Evolutionary conservation across 805 yeast species (phyloP).

Genomic region (Candida endomychidarum): DNA sequence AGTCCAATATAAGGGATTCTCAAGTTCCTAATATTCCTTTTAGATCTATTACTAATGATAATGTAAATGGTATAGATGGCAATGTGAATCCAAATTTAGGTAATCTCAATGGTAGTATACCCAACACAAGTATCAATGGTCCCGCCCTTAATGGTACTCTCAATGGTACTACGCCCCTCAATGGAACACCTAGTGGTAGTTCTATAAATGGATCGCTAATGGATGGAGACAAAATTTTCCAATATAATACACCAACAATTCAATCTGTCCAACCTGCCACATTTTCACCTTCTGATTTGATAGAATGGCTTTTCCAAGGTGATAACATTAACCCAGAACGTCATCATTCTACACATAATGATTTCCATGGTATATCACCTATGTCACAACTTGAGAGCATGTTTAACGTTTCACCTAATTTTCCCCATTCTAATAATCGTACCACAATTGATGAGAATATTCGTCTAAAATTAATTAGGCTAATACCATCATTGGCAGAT

Average conservation of each 20-base stretch:
- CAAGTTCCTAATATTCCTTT: too few species aligned
- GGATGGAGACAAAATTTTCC: not conserved
- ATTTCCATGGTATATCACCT: slow-evolving; percentile 20
- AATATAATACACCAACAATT: not conserved
- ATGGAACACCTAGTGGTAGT: not conserved
- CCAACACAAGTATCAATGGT: not conserved
- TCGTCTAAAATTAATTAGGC: slow-evolving; percentile 12
- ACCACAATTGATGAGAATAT: slow-evolving; percentile 16
- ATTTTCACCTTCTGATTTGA: slow-evolving; percentile 29
- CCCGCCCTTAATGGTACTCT: not conserved
- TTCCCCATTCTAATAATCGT: slow-evolving; percentile 19
- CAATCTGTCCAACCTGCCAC: slow-evolving; percentile 6
- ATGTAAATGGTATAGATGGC: too few species aligned
- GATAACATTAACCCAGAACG: slow-evolving; percentile 13
- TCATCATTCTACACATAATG: slow-evolving; percentile 6
- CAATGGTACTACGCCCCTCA: not conserved
- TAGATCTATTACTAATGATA: too few species aligned
- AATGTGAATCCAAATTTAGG: too few species aligned
- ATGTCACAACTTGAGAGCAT: slow-evolving; percentile 18
- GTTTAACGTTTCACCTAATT: slow-evolving; percentile 21
- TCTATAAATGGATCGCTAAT: not conserved
- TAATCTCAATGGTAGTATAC: too few species aligned
- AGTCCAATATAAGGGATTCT: too few species aligned
- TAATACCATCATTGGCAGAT: slow-evolving; percentile 18
- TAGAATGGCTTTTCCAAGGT: slow-evolving; percentile 31